Conservation (phyloP, 352 stramenopile species). For the Phytopythium vexans region DNA sequence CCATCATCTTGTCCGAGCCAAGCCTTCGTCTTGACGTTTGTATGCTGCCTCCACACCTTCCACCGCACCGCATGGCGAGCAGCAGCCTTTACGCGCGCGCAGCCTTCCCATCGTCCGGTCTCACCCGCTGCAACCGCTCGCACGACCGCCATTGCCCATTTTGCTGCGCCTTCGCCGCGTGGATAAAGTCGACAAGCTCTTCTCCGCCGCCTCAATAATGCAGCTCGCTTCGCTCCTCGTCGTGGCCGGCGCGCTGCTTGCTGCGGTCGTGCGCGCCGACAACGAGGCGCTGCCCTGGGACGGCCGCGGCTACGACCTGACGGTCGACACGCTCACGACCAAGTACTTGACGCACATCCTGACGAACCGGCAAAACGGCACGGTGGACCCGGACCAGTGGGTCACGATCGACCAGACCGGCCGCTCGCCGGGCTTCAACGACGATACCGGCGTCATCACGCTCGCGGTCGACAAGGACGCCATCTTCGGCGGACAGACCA, state of each 20-base stretch:
- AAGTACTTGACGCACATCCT: constrained; percentile 72
- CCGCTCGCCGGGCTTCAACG: constrained; percentile 53
- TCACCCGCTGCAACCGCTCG: too few species aligned
- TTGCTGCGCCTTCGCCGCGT: not conserved
- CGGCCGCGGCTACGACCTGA: constrained; percentile 47
- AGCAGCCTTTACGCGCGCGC: not conserved
- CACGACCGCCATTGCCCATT: constrained; percentile 3
- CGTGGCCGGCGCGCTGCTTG: constrained; percentile 14
- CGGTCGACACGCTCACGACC: constrained; percentile 41
- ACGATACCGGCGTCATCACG: constrained; percentile 58
- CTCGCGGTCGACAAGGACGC: constrained; percentile 52
- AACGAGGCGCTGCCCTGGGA: constrained; percentile 51
- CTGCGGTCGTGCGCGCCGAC: constrained; percentile 13
- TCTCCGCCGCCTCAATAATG: not conserved
- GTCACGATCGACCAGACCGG: constrained; percentile 36
- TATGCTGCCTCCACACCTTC: not conserved
- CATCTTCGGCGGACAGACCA: constrained; percentile 52
- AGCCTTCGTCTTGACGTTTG: not conserved
- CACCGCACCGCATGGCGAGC: constrained; percentile 1
- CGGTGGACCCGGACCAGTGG: constrained; percentile 39
- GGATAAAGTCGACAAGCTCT: too few species aligned
- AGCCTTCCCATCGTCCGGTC: not conserved
- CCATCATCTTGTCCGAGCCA: not conserved
- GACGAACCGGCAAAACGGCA: constrained; percentile 47
- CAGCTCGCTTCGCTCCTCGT: constrained; percentile 19